Conservation (phyloP, 306 rosid genomes). For the Erythrophleum fordii region DNA sequence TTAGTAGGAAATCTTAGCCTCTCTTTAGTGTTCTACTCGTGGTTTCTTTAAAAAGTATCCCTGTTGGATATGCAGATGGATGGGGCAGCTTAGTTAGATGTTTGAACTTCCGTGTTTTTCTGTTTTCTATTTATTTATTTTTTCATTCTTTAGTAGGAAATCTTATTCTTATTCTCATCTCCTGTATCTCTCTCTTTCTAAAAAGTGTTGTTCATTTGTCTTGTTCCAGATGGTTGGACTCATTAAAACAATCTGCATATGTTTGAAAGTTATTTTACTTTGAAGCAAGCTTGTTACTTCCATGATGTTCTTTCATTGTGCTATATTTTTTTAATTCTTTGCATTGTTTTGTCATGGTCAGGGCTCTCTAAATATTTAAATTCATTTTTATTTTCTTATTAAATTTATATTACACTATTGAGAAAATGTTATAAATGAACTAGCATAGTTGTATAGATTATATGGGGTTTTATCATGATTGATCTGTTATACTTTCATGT, state of each 20-base stretch:
- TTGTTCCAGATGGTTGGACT: background rate
- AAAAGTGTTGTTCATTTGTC: background rate
- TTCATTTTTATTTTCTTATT: background rate
- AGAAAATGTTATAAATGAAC: background rate
- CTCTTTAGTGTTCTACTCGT: background rate
- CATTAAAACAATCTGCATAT: background rate
- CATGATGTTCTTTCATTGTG: background rate
- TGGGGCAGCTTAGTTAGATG: background rate
- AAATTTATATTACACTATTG: background rate
- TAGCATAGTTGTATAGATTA: background rate
- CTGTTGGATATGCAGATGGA: background rate
- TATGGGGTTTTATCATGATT: background rate
- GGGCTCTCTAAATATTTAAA: background rate
- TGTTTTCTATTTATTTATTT: background rate
- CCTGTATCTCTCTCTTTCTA: background rate
- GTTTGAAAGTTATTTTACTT: background rate
- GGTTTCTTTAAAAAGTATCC: background rate
- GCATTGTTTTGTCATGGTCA: background rate
- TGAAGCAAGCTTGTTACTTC: background rate
- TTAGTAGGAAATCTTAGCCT: background rate
- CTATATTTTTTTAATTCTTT: background rate
- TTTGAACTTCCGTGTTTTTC: background rate
- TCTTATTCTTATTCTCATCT: background rate
- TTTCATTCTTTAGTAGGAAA: background rate
- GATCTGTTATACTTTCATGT: background rate